Evolutionary conservation across 1,139 yeast genomes (phyloP), one percentile per base, ranked within the genome.

Genomic region (Blastobotrys aristatus): DNA sequence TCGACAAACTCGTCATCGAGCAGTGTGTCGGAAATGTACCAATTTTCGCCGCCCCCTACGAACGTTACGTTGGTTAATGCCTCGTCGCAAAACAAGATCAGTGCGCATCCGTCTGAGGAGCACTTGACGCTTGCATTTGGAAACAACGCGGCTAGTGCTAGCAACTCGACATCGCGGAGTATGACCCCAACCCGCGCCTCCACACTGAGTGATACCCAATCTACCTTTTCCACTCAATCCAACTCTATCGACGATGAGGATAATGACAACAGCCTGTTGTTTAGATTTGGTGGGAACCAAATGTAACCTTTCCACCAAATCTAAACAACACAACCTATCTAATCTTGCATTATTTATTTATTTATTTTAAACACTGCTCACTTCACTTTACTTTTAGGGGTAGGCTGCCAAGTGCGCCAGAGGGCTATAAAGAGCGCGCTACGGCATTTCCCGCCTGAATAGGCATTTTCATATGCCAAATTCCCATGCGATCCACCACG

Each of bases 1-100:
- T 48, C 51, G 7, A 46, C 48, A 4, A 40, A 44, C 20, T 43
- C 50, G 6, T 44, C 48, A 4, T 41, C 46, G 16, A 44, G 49
- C 4, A 44, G 48, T 17, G 46, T 48, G 14, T 41, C 43, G n/a
- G 51, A 48, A 18, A 33, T 42, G 40, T 33, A 26, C 11, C 6
- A 11, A 10, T 4, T n/a, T 3, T 21, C 34, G 3, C 34, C 34
- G n/a, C 13, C 42, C 2, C 35, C 42, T n/a, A 30, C 17, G 5
- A 30, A 30, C 33, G 5, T 31, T 18, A 17, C 22, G 11, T 38
- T 38, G 26, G 3, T 8, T 10, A 36, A 7, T 36, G 8, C 29
- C 17, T 3, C 14, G 2, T 10, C 26, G 18, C 10, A 8, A 8
- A 14, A 21, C 27, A n/a, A 21, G 10, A 21, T 13, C 11, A 21